Evolutionary conservation across 73 alveolate species (phyloP).

Genomic region (Paramecium tetraurelia): DNA sequence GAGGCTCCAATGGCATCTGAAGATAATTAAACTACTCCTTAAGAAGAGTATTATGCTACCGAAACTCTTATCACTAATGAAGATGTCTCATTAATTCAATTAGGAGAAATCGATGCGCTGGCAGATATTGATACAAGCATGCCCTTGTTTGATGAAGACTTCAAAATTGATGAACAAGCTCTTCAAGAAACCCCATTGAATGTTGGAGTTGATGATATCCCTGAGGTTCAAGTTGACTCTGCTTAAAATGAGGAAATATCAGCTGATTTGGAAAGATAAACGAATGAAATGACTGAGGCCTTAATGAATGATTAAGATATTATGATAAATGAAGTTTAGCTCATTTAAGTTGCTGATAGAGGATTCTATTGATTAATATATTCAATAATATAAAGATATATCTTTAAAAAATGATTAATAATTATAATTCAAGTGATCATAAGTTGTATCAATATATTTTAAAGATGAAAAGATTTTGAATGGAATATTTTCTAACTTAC

Average conservation of each 20-base stretch:
- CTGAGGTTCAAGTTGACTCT: neutral
- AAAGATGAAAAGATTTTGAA: neutral
- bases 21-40: neutral
- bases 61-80: neutral
- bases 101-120: neutral
- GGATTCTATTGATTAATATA: conserved; percentile 17
- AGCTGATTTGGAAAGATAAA: neutral
- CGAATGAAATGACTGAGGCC: neutral
- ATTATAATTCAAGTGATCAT: neutral
- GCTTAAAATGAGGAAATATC: neutral
- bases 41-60: neutral
- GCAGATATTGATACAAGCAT: neutral
- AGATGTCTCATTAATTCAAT: neutral
- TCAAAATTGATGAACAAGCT: neutral
- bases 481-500: neutral
- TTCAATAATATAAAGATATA: neutral
- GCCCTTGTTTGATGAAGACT: conserved; percentile 9
- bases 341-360: conserved; percentile 1
- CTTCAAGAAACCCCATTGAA: neutral
- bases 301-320: neutral
- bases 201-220: neutral
- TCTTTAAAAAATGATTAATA: neutral
- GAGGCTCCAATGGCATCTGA: neutral
- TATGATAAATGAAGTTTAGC: neutral
- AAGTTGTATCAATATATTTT: neutral